Evolutionary conservation across 2,329 filamentous ascomycete genomes (phyloP).

Genomic region (Massarina eburnea): DNA sequence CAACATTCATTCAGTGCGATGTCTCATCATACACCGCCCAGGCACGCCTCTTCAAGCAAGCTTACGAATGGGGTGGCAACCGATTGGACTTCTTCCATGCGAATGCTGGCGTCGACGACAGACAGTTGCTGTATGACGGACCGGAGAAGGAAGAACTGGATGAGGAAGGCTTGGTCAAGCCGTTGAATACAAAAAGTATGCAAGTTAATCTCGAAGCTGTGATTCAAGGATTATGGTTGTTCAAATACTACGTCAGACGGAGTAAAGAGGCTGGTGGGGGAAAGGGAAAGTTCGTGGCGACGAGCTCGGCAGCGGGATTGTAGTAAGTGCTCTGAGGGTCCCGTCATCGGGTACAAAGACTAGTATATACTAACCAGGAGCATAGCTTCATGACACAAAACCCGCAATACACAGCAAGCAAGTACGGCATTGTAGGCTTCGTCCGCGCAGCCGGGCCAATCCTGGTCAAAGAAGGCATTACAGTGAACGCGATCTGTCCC

Average conservation of each 20-base stretch:
- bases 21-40: slow-evolving; percentile 45
- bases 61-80: slow-evolving; percentile 47
- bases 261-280: slow-evolving; percentile 40
- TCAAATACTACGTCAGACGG: slow-evolving; percentile 45
- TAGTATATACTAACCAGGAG: neutral
- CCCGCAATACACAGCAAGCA: slow-evolving; percentile 47
- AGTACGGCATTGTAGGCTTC: slow-evolving; percentile 47
- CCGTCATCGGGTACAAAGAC: neutral
- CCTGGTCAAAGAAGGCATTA: slow-evolving; percentile 39
- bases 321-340: slow-evolving; percentile 35
- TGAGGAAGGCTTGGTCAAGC: slow-evolving; percentile 39
- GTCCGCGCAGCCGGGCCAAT: slow-evolving; percentile 38
- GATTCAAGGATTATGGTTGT: slow-evolving; percentile 47
- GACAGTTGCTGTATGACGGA: slow-evolving; percentile 40
- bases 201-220: slow-evolving; percentile 46
- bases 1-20: slow-evolving; percentile 43
- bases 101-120: slow-evolving; percentile 48
- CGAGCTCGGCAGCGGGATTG: slow-evolving; percentile 41
- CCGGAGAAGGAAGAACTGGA: slow-evolving; percentile 32
- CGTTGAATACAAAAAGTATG: slow-evolving; percentile 42
- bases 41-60: slow-evolving; percentile 42
- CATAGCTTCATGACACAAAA: slow-evolving; percentile 30
- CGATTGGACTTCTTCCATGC: slow-evolving; percentile 47
- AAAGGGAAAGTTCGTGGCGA: slow-evolving; percentile 44
- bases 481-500: slow-evolving; percentile 46